Base-by-base conservation (phyloP, 192 early-diverging fungal species). In the Coemansia sp. region DNA sequence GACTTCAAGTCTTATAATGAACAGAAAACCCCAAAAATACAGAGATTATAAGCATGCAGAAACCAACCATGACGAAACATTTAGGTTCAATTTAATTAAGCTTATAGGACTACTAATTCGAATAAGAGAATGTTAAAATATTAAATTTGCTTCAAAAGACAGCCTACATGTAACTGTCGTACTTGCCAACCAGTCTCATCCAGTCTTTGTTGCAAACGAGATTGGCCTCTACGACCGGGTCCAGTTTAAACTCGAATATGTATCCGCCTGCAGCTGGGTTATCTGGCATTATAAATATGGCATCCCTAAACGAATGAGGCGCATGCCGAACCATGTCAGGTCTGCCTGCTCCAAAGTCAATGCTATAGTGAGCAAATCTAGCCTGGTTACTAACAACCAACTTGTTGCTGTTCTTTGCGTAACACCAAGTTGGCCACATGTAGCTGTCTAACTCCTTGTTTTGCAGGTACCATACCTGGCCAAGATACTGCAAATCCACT, bases 181-280 rank as follows among this genome's bases (percentile, higher is more conserved):
- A 18, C n/a, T 19, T 57, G 37, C 39, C 56, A 19, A 57, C 56
- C 56, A 57, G 15, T 4, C 19, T 16, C 56, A 57, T 57, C 56
- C 56, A 57, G 37, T 12, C 5, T 3, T 57, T 39, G 56, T 57
- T 38, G 5, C 16, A 9, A 15, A 57, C 26, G 16, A 57, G 26
- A 26, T 57, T 57, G 8, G 23, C 21, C 8, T 26, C 56, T 26
- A 37, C 16, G 32, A 12, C 32, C 37, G 18, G 21, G 0, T 32
- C n/a, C n/a, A 48, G 47, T 48, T 11, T 15, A 48, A 48, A 15
- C 3, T 11, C 47, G 2, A 48, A 15, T n/a, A 15, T n/a, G n/a
- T 48, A 48, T 48, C 47, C 47, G 1, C n/a, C n/a, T 15, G 11
- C 3, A 11, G 11, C 47, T 48, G 47, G 47, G n/a, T 48, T 11